Base-by-base conservation (phyloP, 2,329 filamentous ascomycete species). In the Fusarium secorum region DNA sequence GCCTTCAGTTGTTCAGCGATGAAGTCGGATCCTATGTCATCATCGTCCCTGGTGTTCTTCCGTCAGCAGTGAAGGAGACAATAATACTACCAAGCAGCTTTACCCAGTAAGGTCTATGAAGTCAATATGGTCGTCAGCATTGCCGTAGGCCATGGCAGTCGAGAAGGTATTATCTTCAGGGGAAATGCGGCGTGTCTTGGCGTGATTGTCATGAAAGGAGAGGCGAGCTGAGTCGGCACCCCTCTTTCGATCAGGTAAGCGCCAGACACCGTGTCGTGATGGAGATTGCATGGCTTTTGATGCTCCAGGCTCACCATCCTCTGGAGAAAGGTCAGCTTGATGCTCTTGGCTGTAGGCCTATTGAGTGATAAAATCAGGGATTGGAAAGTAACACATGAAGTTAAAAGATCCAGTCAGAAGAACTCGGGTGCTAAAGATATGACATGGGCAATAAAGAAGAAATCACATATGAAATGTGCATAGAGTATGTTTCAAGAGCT, bases 31-130 rank as follows among this genome's bases (percentile, higher is more conserved):
- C 70, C 71, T 39, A 73, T 36, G 20, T 81, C 69, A 41, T 70
- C 79, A 73, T 81, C 80, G 39, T 81, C 78, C 67, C 79, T 80
- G 71, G 45, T 44, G 24, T 18, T 35, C 20, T 15, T 22, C 24
- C n/a, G 52, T 74, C 22, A 73, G 66, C 22, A 28, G 30, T 22
- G n/a, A 20, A 35, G 11, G 9, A 11, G 17, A 44, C 22, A 22
- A 14, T 46, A 7, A 28, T 24, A n/a, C 11, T 18, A 15, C 9
- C 38, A 18, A 24, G 18, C 26, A 61, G 66, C 77, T 64, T 79
- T 79, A 82, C 79, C 81, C 81, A 68, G 82, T 84, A 73, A 85
- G 79, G 72, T 85, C 82, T 59, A 84, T 82, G 38, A 83, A 71
- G 28, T 72, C 70, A 32, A 73, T 35, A 22, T 49, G 39, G 26